A percentile compares a stretch with the other conserved stretches of the same genome.
Evolutionary conservation across 768 basidiomycete genomes (phyloP).

Genomic region (Rossbeevera mucosa): DNA sequence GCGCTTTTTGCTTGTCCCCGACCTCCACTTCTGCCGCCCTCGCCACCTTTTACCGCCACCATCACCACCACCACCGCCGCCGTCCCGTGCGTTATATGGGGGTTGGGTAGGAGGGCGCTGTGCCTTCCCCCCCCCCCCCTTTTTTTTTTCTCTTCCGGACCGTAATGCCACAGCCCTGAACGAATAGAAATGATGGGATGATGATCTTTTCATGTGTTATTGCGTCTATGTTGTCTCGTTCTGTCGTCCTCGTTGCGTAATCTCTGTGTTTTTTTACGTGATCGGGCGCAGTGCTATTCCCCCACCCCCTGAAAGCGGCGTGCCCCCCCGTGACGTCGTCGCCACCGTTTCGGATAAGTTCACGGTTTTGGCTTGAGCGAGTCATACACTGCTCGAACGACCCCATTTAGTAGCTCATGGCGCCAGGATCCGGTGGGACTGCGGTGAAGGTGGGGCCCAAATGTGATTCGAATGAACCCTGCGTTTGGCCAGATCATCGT

Average conservation of each 20-base stretch:
- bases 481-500: too few species aligned
- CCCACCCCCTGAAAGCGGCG: background rate
- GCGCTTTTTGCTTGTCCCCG: background rate
- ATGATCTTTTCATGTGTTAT: background rate
- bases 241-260: background rate
- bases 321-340: background rate
- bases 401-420: background rate
- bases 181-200: background rate
- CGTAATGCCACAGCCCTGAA: background rate
- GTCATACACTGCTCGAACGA: background rate
- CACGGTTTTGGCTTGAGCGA: background rate
- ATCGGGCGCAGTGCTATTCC: background rate
- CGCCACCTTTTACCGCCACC: slow-evolving; percentile 1
- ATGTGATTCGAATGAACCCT: background rate
- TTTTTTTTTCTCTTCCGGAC: background rate
- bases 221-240: background rate
- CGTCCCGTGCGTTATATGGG: background rate
- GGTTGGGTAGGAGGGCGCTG: background rate
- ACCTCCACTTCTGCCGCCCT: background rate
- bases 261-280: background rate
- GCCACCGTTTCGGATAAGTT: background rate
- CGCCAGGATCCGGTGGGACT: background rate
- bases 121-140: background rate
- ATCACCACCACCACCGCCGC: background rate
- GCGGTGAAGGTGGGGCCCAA: background rate